Percentiles rank a stretch among this genome's conserved stretches.
phyloP scores from a whole-genome alignment of 257 asterid species.

The Nicotiana knightiana region DNA sequence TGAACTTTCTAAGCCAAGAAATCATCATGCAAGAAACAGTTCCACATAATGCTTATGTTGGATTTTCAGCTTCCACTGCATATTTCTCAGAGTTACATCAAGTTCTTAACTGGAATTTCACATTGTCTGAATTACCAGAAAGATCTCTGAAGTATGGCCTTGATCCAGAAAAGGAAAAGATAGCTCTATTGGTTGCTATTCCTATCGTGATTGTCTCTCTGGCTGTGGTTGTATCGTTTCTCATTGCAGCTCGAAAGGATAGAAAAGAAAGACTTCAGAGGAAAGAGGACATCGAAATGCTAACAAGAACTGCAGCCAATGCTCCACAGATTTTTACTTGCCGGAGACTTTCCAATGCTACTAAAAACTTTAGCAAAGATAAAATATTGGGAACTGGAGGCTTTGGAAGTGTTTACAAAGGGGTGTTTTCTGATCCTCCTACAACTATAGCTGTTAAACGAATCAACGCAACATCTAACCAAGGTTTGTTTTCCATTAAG shows the following conservation, averaged over 20 bases:
- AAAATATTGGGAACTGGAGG: constrained; percentile 60
- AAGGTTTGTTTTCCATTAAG: constrained; percentile 33
- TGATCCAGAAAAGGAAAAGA: constrained; percentile 7
- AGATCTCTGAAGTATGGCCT: constrained; percentile 23
- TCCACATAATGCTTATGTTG: constrained; percentile 42
- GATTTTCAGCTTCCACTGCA: constrained; percentile 60
- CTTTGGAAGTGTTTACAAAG: constrained; percentile 65
- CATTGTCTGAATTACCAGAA: constrained; percentile 33
- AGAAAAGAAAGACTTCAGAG: constrained; percentile 15
- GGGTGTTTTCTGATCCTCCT: constrained; percentile 25
- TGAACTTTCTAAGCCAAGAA: constrained; percentile 31
- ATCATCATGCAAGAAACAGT: constrained; percentile 41
- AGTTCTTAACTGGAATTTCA: constrained; percentile 56
- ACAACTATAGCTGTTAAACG: constrained; percentile 49
- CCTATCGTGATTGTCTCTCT: constrained; percentile 25
- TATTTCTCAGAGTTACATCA: constrained; percentile 44
- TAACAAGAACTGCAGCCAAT: constrained; percentile 44
- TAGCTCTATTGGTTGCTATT: constrained; percentile 24
- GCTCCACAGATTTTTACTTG: constrained; percentile 51
- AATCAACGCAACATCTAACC: constrained; percentile 55
- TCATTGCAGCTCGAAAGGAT: constrained; percentile 18
- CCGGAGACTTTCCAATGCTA: constrained; percentile 51
- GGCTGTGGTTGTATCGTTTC: neutral
- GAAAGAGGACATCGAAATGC: constrained; percentile 37
- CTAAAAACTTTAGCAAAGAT: constrained; percentile 41